Conservation (phyloP, 495 filamentous ascomycete species). For the Tuber borchii region DNA sequence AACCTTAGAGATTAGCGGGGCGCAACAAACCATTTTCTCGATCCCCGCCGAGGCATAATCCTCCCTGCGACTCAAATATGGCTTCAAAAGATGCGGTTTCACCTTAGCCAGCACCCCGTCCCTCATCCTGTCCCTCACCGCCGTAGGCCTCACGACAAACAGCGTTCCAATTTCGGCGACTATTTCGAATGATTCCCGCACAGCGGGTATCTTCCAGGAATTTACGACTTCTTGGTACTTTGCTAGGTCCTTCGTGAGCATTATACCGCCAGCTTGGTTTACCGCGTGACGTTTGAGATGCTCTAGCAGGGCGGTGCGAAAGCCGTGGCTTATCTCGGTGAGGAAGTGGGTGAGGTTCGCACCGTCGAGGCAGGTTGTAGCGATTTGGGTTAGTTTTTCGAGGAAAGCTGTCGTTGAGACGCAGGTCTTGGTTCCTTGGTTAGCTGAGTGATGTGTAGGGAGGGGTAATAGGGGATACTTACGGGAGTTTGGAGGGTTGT, state of each 20-base stretch:
- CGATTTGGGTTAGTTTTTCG: slow-evolving; percentile 54
- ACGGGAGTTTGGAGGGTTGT: slow-evolving; percentile 77
- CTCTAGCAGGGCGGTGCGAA: slow-evolving; percentile 70
- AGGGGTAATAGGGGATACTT: slow-evolving; percentile 19
- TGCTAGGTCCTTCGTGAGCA: slow-evolving; percentile 91
- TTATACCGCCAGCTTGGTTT: slow-evolving; percentile 82
- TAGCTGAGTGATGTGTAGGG: neutral
- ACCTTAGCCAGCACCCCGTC: slow-evolving; percentile 40
- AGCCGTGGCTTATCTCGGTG: slow-evolving; percentile 72
- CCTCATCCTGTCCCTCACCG: slow-evolving; percentile 39
- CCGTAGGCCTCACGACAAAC: slow-evolving; percentile 70
- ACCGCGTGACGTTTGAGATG: slow-evolving; percentile 92
- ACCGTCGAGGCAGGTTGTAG: slow-evolving; percentile 63
- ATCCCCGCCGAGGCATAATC: slow-evolving; percentile 40
- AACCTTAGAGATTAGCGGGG: neutral
- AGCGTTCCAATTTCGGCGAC: slow-evolving; percentile 90
- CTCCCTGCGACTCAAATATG: slow-evolving; percentile 39
- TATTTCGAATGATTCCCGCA: slow-evolving; percentile 68
- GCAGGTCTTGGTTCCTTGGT: neutral
- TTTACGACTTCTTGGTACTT: slow-evolving; percentile 78
- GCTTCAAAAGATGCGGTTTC: slow-evolving; percentile 36
- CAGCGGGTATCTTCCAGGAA: slow-evolving; percentile 66
- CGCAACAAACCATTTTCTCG: slow-evolving; percentile 36
- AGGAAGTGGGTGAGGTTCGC: slow-evolving; percentile 69
- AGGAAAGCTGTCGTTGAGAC: slow-evolving; percentile 52